Conservation (phyloP, 768 basidiomycete genomes). For the Serendipita vermifera region DNA sequence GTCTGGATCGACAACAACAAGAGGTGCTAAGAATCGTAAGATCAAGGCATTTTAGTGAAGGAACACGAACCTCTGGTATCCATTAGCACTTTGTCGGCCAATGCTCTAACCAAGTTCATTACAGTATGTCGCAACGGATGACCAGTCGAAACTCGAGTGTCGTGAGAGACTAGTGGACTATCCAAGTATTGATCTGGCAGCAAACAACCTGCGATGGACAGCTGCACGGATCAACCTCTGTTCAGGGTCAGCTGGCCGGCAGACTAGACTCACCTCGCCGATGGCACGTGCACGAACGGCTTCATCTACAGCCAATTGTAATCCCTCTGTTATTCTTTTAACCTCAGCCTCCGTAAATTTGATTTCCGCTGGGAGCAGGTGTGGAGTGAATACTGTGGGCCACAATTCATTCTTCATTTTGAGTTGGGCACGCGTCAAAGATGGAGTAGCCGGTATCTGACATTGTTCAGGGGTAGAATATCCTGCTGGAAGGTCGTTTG, state of each 20-base stretch:
- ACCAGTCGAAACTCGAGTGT: conserved; percentile 50
- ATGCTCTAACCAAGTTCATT: conserved; percentile 57
- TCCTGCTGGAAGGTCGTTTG: conserved; percentile 33
- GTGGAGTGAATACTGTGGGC: conserved; percentile 70
- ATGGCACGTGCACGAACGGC: conserved; percentile 34
- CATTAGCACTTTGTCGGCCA: neutral
- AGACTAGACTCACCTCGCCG: conserved; percentile 45
- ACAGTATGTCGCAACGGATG: conserved; percentile 83
- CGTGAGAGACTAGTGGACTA: conserved; percentile 37
- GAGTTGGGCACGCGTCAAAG: conserved; percentile 54
- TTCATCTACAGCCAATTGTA: conserved; percentile 37
- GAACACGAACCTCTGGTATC: conserved; percentile 44
- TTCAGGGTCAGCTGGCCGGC: neutral
- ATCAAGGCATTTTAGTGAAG: conserved; percentile 5
- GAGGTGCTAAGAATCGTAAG: conserved; percentile 13
- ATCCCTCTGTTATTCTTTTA: conserved; percentile 53
- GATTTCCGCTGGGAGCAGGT: conserved; percentile 44
- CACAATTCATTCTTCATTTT: conserved; percentile 59
- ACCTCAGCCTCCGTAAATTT: conserved; percentile 33
- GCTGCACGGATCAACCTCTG: conserved; percentile 26
- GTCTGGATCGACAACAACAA: conserved; percentile 16
- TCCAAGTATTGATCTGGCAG: conserved; percentile 27
- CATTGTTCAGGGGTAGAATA: conserved; percentile 37
- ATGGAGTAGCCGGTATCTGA: conserved; percentile 50
- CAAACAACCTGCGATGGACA: conserved; percentile 65